phyloP scores from a whole-genome alignment of 371 early-diverging fungal species.

The Nosema muscidifuracis region DNA sequence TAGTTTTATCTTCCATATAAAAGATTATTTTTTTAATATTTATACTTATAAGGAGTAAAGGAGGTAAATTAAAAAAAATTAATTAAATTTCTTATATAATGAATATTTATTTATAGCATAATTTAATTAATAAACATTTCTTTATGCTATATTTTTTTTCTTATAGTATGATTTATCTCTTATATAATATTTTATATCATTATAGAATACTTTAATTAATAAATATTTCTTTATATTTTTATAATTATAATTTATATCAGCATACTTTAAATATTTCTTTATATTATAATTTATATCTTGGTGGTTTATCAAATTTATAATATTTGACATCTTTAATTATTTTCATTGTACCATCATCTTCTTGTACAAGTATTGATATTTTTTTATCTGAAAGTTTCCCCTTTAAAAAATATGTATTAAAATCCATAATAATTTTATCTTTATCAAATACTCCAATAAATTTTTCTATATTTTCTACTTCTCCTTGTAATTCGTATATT shows the following conservation, averaged over 20 bases:
- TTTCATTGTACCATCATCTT: slow-evolving; percentile 4
- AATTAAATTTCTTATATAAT: too few species aligned
- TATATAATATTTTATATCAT: too few species aligned
- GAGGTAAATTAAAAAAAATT: too few species aligned
- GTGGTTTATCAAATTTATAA: slow-evolving; percentile 33
- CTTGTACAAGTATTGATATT: slow-evolving; percentile 14
- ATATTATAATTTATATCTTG: slow-evolving; percentile 26
- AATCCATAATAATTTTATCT: slow-evolving; percentile 15
- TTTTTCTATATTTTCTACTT: slow-evolving; percentile 33
- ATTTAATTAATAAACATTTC: too few species aligned
- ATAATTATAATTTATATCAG: neutral
- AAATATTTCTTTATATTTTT: too few species aligned
- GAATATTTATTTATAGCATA: too few species aligned
- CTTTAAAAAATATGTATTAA: slow-evolving; percentile 26
- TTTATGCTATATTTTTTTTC: too few species aligned
- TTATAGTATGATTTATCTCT: too few species aligned
- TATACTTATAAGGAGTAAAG: neutral
- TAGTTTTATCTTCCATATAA: too few species aligned
- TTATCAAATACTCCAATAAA: slow-evolving; percentile 37
- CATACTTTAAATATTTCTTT: neutral
- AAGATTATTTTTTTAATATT: neutral
- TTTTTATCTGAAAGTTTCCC: slow-evolving; percentile 26
- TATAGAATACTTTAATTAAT: too few species aligned
- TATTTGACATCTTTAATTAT: slow-evolving; percentile 2
- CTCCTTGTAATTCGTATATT: slow-evolving; percentile 38